These are phyloP conservation scores for Aspergillus novoparasiticus DNA, from an alignment of 2,329 filamentous ascomycete genomes.

Conservation along the genomic window DNA sequence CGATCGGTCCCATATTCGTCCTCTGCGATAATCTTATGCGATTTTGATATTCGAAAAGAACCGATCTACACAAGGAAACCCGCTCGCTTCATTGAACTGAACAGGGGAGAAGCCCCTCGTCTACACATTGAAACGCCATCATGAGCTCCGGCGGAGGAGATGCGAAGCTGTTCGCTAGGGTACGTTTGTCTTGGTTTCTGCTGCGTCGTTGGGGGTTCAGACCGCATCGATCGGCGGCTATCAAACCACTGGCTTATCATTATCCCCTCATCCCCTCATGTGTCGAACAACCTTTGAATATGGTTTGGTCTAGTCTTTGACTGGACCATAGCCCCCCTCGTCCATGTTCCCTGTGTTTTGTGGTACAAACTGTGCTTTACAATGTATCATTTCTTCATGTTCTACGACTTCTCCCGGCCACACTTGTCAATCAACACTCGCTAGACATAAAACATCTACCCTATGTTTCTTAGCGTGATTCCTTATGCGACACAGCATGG, in stretches of 20 bases:
- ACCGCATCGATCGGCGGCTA: not conserved
- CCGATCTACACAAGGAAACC: constrained; percentile 2
- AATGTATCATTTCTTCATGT: constrained; percentile 2
- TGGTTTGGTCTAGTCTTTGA: not conserved
- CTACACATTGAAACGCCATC: constrained; percentile 26
- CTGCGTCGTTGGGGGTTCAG: constrained; percentile 16
- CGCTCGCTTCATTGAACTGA: constrained; percentile 5
- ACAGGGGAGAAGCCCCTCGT: constrained; percentile 1
- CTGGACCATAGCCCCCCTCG: not conserved
- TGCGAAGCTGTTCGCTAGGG: constrained; percentile 98
- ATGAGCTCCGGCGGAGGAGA: constrained; percentile 79
- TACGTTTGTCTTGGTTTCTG: constrained; percentile 55
- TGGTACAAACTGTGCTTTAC: not conserved
- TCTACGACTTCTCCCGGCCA: not conserved
- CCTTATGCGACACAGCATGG: constrained; percentile 30
- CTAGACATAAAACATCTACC: constrained; percentile 6
- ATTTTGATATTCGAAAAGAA: not conserved
- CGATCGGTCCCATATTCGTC: constrained; percentile 7
- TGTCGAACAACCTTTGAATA: not conserved
- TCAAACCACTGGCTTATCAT: constrained; percentile 4
- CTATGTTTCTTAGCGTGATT: constrained; percentile 33
- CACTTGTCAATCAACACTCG: not conserved
- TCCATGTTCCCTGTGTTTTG: constrained; percentile 4
- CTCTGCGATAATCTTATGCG: constrained; percentile 5
- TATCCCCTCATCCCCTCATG: constrained; percentile 15